These are phyloP conservation scores for Plantago lanceolata DNA, from an alignment of 305 asterid genomes.

Conservation along the genomic window DNA sequence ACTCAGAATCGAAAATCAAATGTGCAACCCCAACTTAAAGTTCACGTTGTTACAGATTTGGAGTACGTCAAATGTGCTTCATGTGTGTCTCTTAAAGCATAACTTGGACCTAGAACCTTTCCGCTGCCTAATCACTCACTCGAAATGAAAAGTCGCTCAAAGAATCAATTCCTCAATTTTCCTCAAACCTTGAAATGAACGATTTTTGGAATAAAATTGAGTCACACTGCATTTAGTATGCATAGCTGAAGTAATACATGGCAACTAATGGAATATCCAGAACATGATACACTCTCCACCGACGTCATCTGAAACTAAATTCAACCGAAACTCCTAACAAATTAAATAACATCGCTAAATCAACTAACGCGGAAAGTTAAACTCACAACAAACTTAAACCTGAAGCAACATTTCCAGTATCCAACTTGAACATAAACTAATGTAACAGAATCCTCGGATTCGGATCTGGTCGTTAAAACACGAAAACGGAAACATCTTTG, in stretches of 20 bases:
- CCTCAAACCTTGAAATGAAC: not conserved
- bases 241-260: not conserved
- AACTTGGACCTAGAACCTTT: not conserved
- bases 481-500: not conserved
- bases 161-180: not conserved
- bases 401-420: not conserved
- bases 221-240: not conserved
- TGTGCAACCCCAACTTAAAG: not conserved
- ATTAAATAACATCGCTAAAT: not conserved
- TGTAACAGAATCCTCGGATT: not conserved
- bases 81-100: not conserved
- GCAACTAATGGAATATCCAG: no score
- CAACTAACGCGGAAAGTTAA: no score
- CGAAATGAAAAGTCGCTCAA: not conserved
- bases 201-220: not conserved
- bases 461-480: not conserved
- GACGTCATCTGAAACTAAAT: not conserved
- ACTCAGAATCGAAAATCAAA: no score
- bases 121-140: not conserved
- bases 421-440: not conserved
- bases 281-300: no score
- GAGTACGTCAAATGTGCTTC: not conserved
- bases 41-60: not conserved
- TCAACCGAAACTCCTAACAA: no score
- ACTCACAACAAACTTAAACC: not conserved